These are phyloP conservation scores for Suhomyces vadensis DNA, from an alignment of 805 yeast species.

Conservation along the genomic window DNA sequence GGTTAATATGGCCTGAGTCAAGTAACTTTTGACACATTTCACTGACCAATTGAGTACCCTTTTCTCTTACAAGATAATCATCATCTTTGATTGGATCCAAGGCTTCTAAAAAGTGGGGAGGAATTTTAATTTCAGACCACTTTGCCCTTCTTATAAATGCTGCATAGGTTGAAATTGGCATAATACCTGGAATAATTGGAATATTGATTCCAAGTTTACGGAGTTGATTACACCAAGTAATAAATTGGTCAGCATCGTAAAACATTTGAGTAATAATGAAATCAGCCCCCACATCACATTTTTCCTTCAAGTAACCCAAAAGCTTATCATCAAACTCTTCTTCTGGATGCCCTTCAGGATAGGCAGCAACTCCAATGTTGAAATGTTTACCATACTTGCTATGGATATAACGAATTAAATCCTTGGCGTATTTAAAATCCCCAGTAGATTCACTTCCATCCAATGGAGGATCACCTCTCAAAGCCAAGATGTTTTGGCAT, in stretches of 20 bases:
- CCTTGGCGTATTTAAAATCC: conserved; percentile 88
- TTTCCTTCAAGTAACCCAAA: conserved; percentile 71
- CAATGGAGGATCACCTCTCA: conserved; percentile 93
- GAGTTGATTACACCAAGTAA: conserved; percentile 74
- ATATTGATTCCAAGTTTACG: conserved; percentile 71
- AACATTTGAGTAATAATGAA: conserved; percentile 97
- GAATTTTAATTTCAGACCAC: conserved; percentile 88
- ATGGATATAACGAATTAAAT: conserved; percentile 76
- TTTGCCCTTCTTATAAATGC: conserved; percentile 90
- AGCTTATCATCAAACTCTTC: conserved; percentile 53
- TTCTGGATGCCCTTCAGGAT: conserved; percentile 97
- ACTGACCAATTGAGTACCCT: conserved; percentile 78
- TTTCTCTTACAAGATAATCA: conserved; percentile 81
- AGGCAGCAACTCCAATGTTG: conserved; percentile 94
- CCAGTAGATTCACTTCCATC: conserved; percentile 73
- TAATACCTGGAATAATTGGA: conserved; percentile 96
- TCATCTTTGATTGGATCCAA: conserved; percentile 87
- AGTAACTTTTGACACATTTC: conserved; percentile 78
- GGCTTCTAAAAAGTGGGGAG: conserved; percentile 64
- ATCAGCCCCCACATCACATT: conserved; percentile 91
- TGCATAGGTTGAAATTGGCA: conserved; percentile 97
- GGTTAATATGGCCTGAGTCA: conserved; percentile 72
- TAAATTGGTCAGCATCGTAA: conserved; percentile 85
- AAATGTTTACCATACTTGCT: conserved; percentile 81
- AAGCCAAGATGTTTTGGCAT: conserved; percentile 91